Conservation (phyloP, 140 eudicot genomes). For the Cichorium intybus region DNA sequence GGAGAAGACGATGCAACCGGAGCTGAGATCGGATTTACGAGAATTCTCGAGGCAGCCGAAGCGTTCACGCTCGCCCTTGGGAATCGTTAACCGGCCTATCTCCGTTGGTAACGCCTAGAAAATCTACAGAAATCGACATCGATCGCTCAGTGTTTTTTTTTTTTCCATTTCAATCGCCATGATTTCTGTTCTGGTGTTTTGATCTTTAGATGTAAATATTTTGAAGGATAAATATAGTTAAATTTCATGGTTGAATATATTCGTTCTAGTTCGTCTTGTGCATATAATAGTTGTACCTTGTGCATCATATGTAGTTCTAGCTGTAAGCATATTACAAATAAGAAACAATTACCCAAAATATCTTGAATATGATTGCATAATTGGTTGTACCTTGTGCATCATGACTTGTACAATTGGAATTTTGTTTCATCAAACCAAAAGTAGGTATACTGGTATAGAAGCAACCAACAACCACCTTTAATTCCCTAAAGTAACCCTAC, state of each 20-base stretch:
- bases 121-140: not conserved
- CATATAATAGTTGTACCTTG: slow-evolving; percentile 8
- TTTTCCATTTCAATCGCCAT: not conserved
- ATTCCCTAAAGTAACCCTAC: not conserved
- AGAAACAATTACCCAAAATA: not conserved
- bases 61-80: slow-evolving; percentile 79
- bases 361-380: not conserved
- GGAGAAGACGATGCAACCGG: slow-evolving; percentile 57
- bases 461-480: slow-evolving; percentile 6
- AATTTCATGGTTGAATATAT: not conserved
- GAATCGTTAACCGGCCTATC: slow-evolving; percentile 48
- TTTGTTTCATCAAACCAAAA: slow-evolving; percentile 2
- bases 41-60: slow-evolving; percentile 42
- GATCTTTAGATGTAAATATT: slow-evolving; percentile 30
- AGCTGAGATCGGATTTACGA: slow-evolving; percentile 30
- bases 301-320: not conserved
- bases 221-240: slow-evolving; percentile 18
- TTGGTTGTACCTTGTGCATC: slow-evolving; percentile 10
- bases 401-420: not conserved
- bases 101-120: slow-evolving; percentile 45
- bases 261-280: not conserved
- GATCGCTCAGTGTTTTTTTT: not conserved
- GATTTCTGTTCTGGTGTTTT: slow-evolving; percentile 19
- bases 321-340: not conserved
- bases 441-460: slow-evolving; percentile 10